Evolutionary conservation across 441 rosid species (phyloP).

Genomic region (Erodium moschatum): DNA sequence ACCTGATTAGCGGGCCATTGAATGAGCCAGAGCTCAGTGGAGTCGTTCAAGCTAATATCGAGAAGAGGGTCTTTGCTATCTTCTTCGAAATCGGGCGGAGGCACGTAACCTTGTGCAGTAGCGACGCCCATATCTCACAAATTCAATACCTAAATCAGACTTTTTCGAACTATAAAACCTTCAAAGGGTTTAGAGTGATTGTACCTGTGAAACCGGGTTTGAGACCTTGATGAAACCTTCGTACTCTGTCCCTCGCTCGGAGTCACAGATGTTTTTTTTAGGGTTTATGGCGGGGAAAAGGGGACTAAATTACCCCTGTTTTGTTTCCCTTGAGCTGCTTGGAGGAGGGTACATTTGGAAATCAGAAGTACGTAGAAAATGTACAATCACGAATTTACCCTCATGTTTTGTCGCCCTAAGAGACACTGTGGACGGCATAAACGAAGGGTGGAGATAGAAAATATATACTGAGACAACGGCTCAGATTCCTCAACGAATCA

Average conservation of each 20-base stretch:
- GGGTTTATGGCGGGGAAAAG: too few species aligned
- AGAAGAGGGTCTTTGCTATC: constrained; percentile 35
- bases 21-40: constrained; percentile 70
- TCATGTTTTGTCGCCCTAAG: constrained; percentile 16
- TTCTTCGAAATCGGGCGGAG: constrained; percentile 36
- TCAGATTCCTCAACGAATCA: neutral
- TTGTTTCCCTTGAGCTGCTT: too few species aligned
- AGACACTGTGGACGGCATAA: neutral
- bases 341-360: too few species aligned
- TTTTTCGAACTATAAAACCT: too few species aligned
- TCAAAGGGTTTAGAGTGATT: too few species aligned
- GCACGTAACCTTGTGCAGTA: constrained; percentile 28
- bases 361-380: too few species aligned
- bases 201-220: too few species aligned
- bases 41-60: constrained; percentile 27
- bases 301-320: too few species aligned
- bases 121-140: constrained; percentile 21
- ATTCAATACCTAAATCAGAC: neutral
- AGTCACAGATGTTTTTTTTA: too few species aligned
- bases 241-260: too few species aligned
- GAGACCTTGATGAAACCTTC: too few species aligned
- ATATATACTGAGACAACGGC: constrained; percentile 1
- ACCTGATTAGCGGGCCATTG: constrained; percentile 62
- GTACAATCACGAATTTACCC: neutral
- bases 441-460: constrained; percentile 18